A percentile compares a stretch with the other conserved stretches of the same genome.
Conservation (phyloP, 2,329 filamentous ascomycete species). For the Teratosphaeria nubilosa region DNA sequence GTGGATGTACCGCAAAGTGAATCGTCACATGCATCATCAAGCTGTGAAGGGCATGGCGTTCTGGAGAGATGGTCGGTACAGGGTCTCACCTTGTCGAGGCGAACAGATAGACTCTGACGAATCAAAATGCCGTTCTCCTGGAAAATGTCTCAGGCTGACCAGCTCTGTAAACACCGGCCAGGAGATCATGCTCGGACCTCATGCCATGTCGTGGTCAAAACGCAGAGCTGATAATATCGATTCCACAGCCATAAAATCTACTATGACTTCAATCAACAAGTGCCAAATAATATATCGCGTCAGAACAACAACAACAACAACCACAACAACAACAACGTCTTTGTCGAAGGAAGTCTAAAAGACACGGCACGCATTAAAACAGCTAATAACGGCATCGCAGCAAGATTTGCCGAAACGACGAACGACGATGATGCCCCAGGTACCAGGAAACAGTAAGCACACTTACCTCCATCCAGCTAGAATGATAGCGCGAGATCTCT, state of each 20-base stretch:
- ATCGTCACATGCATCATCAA: background rate
- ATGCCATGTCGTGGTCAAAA: background rate
- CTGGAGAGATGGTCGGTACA: background rate
- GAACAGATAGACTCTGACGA: background rate
- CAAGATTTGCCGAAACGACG: background rate
- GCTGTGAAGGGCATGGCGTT: background rate
- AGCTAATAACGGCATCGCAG: background rate
- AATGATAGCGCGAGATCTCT: background rate
- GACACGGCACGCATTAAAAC: background rate
- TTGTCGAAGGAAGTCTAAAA: background rate
- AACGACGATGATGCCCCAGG: background rate
- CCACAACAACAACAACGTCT: background rate
- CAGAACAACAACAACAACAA: background rate
- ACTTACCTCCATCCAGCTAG: background rate
- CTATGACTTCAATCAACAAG: background rate
- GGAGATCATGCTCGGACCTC: too few species aligned
- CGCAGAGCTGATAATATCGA: background rate
- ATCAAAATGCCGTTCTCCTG: background rate
- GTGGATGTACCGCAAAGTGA: background rate
- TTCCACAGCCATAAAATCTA: background rate
- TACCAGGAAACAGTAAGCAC: background rate
- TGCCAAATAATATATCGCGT: background rate
- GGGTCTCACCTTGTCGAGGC: background rate
- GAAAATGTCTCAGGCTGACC: background rate
- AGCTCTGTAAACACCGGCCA: background rate